Conservation (phyloP, 2,329 filamentous ascomycete species). For the Mycosphaerelloides madeirae region DNA sequence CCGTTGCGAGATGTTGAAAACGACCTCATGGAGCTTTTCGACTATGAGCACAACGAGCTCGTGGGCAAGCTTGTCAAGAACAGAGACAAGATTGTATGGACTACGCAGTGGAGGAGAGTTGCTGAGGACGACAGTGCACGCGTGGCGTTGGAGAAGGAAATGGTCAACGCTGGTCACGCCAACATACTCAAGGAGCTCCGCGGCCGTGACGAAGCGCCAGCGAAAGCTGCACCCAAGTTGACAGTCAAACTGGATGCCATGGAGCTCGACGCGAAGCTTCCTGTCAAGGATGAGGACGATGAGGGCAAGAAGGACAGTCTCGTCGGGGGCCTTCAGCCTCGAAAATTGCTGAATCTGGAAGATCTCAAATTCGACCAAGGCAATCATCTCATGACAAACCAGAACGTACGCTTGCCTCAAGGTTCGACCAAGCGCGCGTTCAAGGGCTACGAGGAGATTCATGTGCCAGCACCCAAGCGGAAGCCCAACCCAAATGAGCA, state of each 20-base stretch:
- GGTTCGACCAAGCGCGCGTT: constrained; percentile 93
- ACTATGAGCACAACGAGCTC: constrained; percentile 91
- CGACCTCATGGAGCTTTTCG: constrained; percentile 95
- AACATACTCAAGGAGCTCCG: constrained; percentile 83
- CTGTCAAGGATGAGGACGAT: constrained; percentile 45
- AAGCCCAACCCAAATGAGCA: constrained; percentile 72
- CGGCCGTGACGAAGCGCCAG: constrained; percentile 60
- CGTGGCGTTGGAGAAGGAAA: constrained; percentile 77
- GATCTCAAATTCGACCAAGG: constrained; percentile 97
- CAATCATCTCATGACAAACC: constrained; percentile 99
- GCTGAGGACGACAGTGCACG: constrained; percentile 71
- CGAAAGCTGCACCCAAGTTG: constrained; percentile 55
- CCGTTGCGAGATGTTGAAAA: constrained; percentile 92
- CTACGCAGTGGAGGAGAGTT: constrained; percentile 77
- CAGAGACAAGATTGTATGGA: constrained; percentile 91
- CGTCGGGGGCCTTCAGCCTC: constrained; percentile 78
- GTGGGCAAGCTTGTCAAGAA: constrained; percentile 89
- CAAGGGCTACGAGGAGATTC: constrained; percentile 98
- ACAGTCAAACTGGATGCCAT: constrained; percentile 81
- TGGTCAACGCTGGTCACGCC: constrained; percentile 80
- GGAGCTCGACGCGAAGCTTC: constrained; percentile 61
- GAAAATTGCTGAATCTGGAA: constrained; percentile 84
- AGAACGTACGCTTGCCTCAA: constrained; percentile 86
- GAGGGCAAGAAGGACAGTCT: constrained; percentile 62
- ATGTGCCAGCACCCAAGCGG: constrained; percentile 88